A percentile compares a stretch with the other conserved stretches of the same genome.
These are phyloP conservation scores for Ophiostoma quercus DNA, from an alignment of 2,329 filamentous ascomycete genomes.

Conservation along the genomic window DNA sequence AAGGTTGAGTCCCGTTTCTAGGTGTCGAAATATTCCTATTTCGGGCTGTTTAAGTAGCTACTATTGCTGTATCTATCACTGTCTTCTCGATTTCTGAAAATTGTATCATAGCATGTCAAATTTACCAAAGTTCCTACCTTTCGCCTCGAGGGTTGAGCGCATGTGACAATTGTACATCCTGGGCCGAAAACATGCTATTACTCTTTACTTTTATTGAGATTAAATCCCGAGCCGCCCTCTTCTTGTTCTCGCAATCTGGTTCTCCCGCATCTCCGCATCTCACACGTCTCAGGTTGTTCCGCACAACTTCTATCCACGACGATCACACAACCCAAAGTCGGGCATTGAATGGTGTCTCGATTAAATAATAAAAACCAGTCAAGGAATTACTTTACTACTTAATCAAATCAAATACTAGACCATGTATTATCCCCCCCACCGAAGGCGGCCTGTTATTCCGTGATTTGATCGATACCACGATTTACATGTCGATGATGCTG, in stretches of 20 bases:
- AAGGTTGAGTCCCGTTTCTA: slow-evolving; percentile 56
- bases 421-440: not conserved
- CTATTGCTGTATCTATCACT: not conserved
- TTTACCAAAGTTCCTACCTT: not conserved
- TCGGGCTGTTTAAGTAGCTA: not conserved
- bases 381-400: too few relatives aligned
- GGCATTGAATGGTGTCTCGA: not conserved
- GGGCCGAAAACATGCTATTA: not conserved
- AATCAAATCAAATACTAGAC: too few relatives aligned
- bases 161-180: not conserved
- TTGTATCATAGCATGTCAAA: not conserved
- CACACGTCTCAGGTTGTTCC: slow-evolving; percentile 29
- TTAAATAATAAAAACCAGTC: not conserved
- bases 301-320: slow-evolving; percentile 28
- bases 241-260: slow-evolving; percentile 8
- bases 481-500: not conserved
- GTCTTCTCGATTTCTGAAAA: not conserved
- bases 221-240: not conserved
- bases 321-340: not conserved
- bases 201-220: not conserved
- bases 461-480: not conserved
- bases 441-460: not conserved
- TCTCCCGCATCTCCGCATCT: not conserved
- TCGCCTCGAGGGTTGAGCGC: not conserved
- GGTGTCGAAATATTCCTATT: not conserved